Conservation (phyloP, 2,329 filamentous ascomycete species). For the Huntiella omanensis region DNA sequence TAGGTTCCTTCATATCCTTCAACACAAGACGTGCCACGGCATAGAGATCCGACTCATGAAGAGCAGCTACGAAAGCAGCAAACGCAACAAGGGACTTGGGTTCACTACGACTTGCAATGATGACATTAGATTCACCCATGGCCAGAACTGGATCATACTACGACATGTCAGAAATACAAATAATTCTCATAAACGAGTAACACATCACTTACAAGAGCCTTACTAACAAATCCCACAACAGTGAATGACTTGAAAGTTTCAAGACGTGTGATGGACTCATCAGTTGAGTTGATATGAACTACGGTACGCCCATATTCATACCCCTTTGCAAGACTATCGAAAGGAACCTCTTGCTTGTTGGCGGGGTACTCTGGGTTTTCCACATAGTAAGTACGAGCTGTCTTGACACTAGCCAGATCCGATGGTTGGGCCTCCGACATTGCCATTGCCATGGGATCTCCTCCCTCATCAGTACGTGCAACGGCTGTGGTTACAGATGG, state of each 20-base stretch:
- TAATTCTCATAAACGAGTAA: background rate
- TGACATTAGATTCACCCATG: constrained; percentile 63
- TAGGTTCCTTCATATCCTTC: constrained; percentile 65
- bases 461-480: constrained; percentile 25
- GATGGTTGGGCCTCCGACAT: constrained; percentile 14
- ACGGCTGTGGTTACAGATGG: constrained; percentile 65
- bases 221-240: constrained; percentile 71
- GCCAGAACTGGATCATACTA: constrained; percentile 71
- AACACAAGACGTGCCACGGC: constrained; percentile 70
- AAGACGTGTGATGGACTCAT: constrained; percentile 74
- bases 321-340: constrained; percentile 74
- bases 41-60: constrained; percentile 69
- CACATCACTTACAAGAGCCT: constrained; percentile 36
- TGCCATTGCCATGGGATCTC: constrained; percentile 25
- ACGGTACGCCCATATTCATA: constrained; percentile 87
- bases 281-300: constrained; percentile 72
- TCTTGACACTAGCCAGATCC: constrained; percentile 51
- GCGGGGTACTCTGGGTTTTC: constrained; percentile 55
- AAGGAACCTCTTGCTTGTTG: constrained; percentile 63
- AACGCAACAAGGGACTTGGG: constrained; percentile 69
- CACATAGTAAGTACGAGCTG: constrained; percentile 62
- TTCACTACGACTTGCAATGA: constrained; percentile 59
- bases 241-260: constrained; percentile 59
- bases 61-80: constrained; percentile 74
- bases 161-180: constrained; percentile 1